Evolutionary conservation across 1,284 basidiomycete genomes (phyloP), one percentile per base, ranked within the genome.

Genomic region (Puccinia novopanici): DNA sequence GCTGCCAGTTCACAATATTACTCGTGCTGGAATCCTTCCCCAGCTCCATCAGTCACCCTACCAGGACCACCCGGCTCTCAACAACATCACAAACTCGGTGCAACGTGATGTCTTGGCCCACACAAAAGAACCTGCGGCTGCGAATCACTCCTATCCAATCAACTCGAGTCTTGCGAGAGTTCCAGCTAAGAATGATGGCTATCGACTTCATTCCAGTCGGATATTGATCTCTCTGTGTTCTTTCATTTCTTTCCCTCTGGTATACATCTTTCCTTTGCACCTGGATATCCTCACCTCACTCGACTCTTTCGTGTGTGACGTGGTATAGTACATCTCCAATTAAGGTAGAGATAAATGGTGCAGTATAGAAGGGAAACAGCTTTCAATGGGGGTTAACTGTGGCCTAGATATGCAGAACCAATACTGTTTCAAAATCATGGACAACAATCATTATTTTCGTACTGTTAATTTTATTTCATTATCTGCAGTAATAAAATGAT

Each of bases 11-110:
- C 50, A 42, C 9, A 70, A 70, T 70, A 27, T 0, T n/a, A 70
- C 24, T 50, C 67, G 42, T 48, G 8, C 67, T 17, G 67, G 67
- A 50, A 70, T 70, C n/a, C 67, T 70, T 13, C 67, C 67, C 24
- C 3, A 27, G 10, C 45, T 70, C 24, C 34, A 70, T n/a, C 15
- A 12, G 24, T 27, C 48, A 70, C 13, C 27, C 40, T 19, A 22
- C 8, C 12, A 10, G 10, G 40, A 63, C 61, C 61, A 63, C 48
- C 30, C 67, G 5, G 12, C 13, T 70, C 12, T 22, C 67, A 13
- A 50, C 67, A 70, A 52, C 67, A 27, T 15, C 27, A 48, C 67
- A 4, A 70, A 13, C 24, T 30, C 27, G 13, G 10, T 40, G n/a
- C 67, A 48, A 50, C 27, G 42, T 24, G 67, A 70, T 24, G 22